Conservation (phyloP, 306 rosid species). For the Vigna reflexopilosa region DNA sequence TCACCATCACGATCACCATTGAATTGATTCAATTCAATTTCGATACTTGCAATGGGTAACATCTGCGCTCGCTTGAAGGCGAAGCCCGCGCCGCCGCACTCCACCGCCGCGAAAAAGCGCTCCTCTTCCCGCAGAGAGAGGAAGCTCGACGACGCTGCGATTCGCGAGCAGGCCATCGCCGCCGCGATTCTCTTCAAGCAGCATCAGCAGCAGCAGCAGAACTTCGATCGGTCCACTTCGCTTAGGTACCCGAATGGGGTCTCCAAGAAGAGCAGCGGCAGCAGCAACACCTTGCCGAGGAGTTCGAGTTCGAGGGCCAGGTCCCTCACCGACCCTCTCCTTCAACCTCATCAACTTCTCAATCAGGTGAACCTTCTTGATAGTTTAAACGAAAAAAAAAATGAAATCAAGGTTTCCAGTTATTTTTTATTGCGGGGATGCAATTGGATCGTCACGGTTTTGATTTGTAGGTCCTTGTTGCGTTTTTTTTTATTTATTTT, state of each 20-base stretch:
- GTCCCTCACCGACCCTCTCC: slow-evolving; percentile 86
- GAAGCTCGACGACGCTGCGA: slow-evolving; percentile 60
- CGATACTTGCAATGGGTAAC: slow-evolving; percentile 69
- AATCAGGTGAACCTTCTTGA: slow-evolving; percentile 55
- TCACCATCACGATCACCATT: neutral
- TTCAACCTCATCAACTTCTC: slow-evolving; percentile 91
- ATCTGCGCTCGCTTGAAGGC: slow-evolving; percentile 69
- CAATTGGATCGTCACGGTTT: slow-evolving; percentile 14
- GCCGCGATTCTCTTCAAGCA: slow-evolving; percentile 84
- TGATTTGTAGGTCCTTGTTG: neutral
- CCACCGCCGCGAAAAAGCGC: slow-evolving; percentile 57
- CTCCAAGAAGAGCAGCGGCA: slow-evolving; percentile 57
- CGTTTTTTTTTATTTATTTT: too few species aligned
- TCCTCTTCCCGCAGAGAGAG: slow-evolving; percentile 61
- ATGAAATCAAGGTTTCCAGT: too few species aligned
- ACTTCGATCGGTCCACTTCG: slow-evolving; percentile 86
- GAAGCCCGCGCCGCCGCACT: slow-evolving; percentile 44
- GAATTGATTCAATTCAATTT: neutral
- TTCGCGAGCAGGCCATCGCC: slow-evolving; percentile 84
- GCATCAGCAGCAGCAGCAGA: slow-evolving; percentile 61
- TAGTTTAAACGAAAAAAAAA: neutral
- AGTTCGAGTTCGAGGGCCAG: slow-evolving; percentile 92
- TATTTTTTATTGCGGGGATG: neutral
- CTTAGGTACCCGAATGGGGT: slow-evolving; percentile 70
- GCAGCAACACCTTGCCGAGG: slow-evolving; percentile 57